A percentile compares a stretch with the other conserved stretches of the same genome.
These are phyloP conservation scores for Hippophae tibetana DNA, from an alignment of 306 rosid species.

Conservation along the genomic window DNA sequence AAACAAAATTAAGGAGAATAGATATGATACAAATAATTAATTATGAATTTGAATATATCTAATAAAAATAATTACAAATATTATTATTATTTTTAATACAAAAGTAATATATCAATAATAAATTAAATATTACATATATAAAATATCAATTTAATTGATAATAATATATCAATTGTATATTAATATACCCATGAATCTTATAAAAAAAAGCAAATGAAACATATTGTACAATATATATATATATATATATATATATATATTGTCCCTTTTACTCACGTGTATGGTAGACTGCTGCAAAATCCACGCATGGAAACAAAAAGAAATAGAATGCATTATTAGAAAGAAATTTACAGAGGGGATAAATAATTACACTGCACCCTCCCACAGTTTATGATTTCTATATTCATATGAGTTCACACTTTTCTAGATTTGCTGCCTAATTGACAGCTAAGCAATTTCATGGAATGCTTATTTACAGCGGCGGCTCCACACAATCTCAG, in stretches of 20 bases:
- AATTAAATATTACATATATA: no score
- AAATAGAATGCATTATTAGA: constrained; percentile 21
- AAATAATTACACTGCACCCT: neutral
- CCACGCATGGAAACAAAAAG: constrained; percentile 35
- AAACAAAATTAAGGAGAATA: constrained; percentile 6
- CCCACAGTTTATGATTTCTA: neutral
- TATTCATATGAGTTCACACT: no score
- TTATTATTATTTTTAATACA: no score
- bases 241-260: no score
- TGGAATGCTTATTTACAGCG: no score
- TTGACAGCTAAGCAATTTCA: no score
- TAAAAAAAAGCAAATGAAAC: constrained; percentile 22
- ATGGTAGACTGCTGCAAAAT: constrained; percentile 32
- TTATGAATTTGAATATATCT: constrained; percentile 3
- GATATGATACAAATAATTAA: constrained; percentile 16
- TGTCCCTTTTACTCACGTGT: constrained; percentile 78
- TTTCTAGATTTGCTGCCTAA: no score
- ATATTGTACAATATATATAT: constrained; percentile 16
- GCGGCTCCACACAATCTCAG: no score
- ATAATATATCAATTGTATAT: no score
- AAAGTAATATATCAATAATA: no score
- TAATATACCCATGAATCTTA: neutral
- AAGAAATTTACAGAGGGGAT: neutral
- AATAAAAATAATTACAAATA: constrained; percentile 7
- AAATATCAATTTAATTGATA: no score